Conservation (phyloP, 306 rosid genomes). For the Acacia crassicarpa region DNA sequence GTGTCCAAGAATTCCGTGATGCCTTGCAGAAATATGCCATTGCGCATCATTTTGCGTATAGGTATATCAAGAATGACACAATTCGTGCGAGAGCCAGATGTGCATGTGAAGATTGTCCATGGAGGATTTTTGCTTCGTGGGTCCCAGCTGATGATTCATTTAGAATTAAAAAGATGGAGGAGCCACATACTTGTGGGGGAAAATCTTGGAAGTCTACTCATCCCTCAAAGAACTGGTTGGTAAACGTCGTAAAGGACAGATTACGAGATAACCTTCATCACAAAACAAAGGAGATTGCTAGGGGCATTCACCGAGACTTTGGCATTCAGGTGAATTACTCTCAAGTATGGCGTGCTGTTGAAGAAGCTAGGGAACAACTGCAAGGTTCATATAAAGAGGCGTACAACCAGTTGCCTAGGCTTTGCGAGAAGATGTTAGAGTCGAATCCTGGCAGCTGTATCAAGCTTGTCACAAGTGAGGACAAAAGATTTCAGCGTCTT, state of each 20-base stretch:
- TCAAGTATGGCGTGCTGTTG: slow-evolving; percentile 59
- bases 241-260: slow-evolving; percentile 48
- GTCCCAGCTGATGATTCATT: slow-evolving; percentile 44
- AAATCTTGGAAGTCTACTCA: slow-evolving; percentile 51
- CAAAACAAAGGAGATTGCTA: slow-evolving; percentile 54
- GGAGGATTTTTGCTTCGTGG: slow-evolving; percentile 65
- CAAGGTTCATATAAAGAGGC: slow-evolving; percentile 57
- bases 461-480: slow-evolving; percentile 35
- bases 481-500: slow-evolving; percentile 43
- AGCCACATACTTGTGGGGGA: slow-evolving; percentile 46
- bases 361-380: slow-evolving; percentile 52
- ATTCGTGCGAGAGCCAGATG: slow-evolving; percentile 55
- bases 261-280: slow-evolving; percentile 49
- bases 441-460: slow-evolving; percentile 52
- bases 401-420: slow-evolving; percentile 44
- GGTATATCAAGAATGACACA: slow-evolving; percentile 50
- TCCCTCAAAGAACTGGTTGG: slow-evolving; percentile 56
- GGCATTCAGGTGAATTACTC: slow-evolving; percentile 55
- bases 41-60: slow-evolving; percentile 53
- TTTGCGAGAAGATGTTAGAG: slow-evolving; percentile 52
- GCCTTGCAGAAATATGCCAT: slow-evolving; percentile 58
- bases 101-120: slow-evolving; percentile 47
- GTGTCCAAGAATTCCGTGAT: slow-evolving; percentile 53
- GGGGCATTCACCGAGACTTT: slow-evolving; percentile 45
- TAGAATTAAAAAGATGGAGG: slow-evolving; percentile 45